These are phyloP conservation scores for Neofusicoccum umdonicola DNA, from an alignment of 2,329 filamentous ascomycete species.

Conservation along the genomic window DNA sequence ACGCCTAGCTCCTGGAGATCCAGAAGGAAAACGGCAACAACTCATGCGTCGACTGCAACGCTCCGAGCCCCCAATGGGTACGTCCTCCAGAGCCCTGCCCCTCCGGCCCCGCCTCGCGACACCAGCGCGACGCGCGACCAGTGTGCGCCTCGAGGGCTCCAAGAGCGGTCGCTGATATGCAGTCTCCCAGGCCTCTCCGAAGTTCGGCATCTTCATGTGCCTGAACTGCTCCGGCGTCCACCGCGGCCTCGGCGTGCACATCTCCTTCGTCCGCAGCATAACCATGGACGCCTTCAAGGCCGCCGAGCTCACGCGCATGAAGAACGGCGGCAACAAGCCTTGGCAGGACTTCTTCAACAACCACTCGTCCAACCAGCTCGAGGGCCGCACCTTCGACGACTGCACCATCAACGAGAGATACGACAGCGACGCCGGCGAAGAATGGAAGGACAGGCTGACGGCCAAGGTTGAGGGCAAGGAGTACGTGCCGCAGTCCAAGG, in stretches of 20 bases:
- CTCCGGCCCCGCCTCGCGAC: not conserved
- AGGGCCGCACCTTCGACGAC: slow-evolving; percentile 67
- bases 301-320: slow-evolving; percentile 90
- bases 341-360: slow-evolving; percentile 84
- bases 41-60: slow-evolving; percentile 89
- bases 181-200: slow-evolving; percentile 67
- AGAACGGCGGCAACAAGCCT: slow-evolving; percentile 81
- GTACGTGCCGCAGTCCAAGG: slow-evolving; percentile 69
- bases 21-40: slow-evolving; percentile 89
- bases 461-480: slow-evolving; percentile 86
- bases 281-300: slow-evolving; percentile 99
- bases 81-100: slow-evolving; percentile 29
- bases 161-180: not conserved
- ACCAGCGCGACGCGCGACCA: not conserved
- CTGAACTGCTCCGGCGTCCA: slow-evolving; percentile 93
- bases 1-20: slow-evolving; percentile 73
- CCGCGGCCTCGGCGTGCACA: slow-evolving; percentile 92
- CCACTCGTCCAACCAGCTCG: slow-evolving; percentile 46
- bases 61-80: slow-evolving; percentile 97
- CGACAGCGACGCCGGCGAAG: slow-evolving; percentile 83
- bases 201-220: slow-evolving; percentile 99
- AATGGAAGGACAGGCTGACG: slow-evolving; percentile 87
- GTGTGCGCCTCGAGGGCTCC: not conserved
- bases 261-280: slow-evolving; percentile 95
- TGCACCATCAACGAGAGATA: slow-evolving; percentile 89